Evolutionary conservation across 345 rosid genomes (phyloP).

Genomic region (Melastoma malabathricum): DNA sequence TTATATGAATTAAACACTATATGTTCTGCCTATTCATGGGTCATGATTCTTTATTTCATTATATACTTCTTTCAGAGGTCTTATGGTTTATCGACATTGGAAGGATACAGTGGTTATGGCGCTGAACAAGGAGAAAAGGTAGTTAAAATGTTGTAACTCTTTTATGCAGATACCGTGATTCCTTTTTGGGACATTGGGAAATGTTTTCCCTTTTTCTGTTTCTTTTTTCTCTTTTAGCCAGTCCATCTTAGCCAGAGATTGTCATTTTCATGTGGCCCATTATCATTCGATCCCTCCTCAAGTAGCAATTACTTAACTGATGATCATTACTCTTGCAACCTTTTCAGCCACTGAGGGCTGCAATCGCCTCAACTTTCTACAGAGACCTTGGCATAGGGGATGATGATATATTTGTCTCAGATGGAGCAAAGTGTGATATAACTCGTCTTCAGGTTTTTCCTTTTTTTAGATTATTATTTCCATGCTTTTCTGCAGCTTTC

Average conservation of each 20-base stretch:
- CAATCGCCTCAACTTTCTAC: slow-evolving; percentile 65
- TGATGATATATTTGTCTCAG: slow-evolving; percentile 86
- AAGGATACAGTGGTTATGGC: slow-evolving; percentile 94
- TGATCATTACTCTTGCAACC: slow-evolving; percentile 1
- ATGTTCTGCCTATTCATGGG: background rate
- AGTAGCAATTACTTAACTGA: slow-evolving; percentile 2
- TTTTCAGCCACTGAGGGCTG: slow-evolving; percentile 69
- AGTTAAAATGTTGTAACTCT: background rate
- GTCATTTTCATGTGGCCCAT: background rate
- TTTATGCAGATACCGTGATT: background rate
- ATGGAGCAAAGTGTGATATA: slow-evolving; percentile 97
- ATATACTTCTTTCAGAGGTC: slow-evolving; percentile 40
- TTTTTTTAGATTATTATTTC: too few species aligned
- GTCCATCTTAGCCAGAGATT: too few species aligned
- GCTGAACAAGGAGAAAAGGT: slow-evolving; percentile 96
- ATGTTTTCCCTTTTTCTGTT: background rate
- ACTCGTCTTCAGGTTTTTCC: slow-evolving; percentile 82
- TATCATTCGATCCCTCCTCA: background rate
- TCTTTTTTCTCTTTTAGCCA: background rate
- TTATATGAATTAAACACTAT: background rate
- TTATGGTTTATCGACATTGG: slow-evolving; percentile 55
- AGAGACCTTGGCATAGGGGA: slow-evolving; percentile 66
- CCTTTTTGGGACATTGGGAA: background rate
- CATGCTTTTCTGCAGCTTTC: slow-evolving; percentile 6
- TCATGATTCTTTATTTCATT: background rate